These are phyloP conservation scores for Saccharata proteae DNA, from an alignment of 2,329 filamentous ascomycete genomes.

Conservation along the genomic window DNA sequence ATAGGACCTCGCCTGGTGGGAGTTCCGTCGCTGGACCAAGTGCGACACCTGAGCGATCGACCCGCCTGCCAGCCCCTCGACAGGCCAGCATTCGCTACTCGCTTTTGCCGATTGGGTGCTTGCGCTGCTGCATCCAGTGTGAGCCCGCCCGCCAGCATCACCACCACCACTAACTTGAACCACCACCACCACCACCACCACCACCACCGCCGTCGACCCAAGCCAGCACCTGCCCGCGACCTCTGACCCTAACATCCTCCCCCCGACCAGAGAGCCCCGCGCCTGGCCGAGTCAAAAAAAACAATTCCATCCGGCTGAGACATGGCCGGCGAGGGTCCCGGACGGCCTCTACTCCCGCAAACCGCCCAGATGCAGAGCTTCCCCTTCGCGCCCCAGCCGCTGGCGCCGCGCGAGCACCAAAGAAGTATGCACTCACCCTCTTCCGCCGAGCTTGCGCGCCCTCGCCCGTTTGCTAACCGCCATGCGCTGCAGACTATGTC, in stretches of 20 bases:
- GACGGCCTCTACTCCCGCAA: slow-evolving; percentile 53
- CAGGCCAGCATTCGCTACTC: neutral
- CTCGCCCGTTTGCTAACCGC: slow-evolving; percentile 13
- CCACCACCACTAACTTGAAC: neutral
- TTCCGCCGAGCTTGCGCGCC: slow-evolving; percentile 3
- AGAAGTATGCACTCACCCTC: slow-evolving; percentile 75
- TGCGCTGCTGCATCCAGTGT: too few species aligned
- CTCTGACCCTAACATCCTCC: neutral
- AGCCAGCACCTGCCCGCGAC: neutral
- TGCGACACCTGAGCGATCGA: too few species aligned
- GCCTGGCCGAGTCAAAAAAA: neutral
- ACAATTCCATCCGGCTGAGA: slow-evolving; percentile 11
- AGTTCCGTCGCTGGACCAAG: too few species aligned
- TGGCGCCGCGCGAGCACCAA: slow-evolving; percentile 61
- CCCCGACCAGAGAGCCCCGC: too few species aligned
- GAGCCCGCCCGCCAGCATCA: neutral
- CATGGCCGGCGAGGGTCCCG: slow-evolving; percentile 53
- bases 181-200: slow-evolving; percentile 1
- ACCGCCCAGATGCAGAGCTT: slow-evolving; percentile 62
- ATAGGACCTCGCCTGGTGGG: slow-evolving; percentile 7
- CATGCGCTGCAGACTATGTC: slow-evolving; percentile 65
- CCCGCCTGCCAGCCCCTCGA: neutral
- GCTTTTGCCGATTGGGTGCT: slow-evolving; percentile 7
- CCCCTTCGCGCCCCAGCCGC: slow-evolving; percentile 56
- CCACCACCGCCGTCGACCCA: neutral